phyloP scores from a whole-genome alignment of 768 basidiomycete genomes.

The Clathrus columnatus region DNA sequence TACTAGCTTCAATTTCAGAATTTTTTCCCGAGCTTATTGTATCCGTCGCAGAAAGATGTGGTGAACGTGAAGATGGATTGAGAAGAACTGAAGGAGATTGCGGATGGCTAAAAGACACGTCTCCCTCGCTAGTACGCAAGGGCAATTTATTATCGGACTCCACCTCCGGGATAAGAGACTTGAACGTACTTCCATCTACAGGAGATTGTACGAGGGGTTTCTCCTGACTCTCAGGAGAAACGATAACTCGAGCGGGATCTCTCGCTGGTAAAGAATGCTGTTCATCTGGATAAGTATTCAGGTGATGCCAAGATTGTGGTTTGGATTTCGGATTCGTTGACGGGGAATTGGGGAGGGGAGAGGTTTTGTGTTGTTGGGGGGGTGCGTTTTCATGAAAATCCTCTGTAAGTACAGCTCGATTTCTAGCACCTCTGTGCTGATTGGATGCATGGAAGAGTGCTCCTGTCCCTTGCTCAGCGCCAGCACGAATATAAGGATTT shows the following conservation, averaged over 20 bases:
- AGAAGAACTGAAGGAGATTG: neutral
- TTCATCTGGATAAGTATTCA: neutral
- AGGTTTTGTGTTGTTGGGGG: no score
- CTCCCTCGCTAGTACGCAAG: no score
- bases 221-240: no score
- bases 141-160: no score
- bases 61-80: neutral
- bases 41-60: neutral
- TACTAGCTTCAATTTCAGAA: neutral
- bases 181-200: no score
- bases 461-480: neutral
- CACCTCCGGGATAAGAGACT: no score
- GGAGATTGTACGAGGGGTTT: no score
- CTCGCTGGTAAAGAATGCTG: neutral
- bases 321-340: neutral
- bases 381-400: no score
- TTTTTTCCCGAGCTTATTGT: neutral
- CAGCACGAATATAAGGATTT: neutral
- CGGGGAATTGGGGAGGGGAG: neutral
- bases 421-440: neutral
- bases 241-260: neutral
- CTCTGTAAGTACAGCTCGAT: no score
- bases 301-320: neutral
- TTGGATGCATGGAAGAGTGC: neutral
- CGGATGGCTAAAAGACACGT: no score